phyloP scores from a whole-genome alignment of 768 basidiomycete genomes.

The Russula olivacea region DNA sequence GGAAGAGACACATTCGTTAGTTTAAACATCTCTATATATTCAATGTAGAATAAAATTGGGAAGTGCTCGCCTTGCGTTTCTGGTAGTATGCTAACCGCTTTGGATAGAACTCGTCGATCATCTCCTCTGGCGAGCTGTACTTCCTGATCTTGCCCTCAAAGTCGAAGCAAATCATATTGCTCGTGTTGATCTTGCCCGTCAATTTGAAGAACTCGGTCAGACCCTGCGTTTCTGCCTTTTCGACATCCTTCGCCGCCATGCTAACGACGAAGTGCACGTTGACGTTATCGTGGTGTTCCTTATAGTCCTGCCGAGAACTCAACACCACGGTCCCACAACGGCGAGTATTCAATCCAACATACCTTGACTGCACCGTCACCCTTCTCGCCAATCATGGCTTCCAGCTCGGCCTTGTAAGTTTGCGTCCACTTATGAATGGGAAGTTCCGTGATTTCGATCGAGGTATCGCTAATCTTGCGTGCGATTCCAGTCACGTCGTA shows the following conservation, averaged over 20 bases:
- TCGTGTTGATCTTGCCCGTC: slow-evolving; percentile 73
- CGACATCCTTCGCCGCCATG: slow-evolving; percentile 73
- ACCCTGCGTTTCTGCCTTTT: slow-evolving; percentile 86
- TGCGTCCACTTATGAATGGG: slow-evolving; percentile 96
- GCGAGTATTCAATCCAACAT: neutral
- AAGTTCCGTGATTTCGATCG: slow-evolving; percentile 90
- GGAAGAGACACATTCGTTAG: neutral
- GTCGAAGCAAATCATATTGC: slow-evolving; percentile 99
- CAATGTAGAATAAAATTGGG: neutral
- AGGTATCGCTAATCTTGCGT: slow-evolving; percentile 76
- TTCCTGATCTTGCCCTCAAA: slow-evolving; percentile 93
- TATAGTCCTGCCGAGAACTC: slow-evolving; percentile 70
- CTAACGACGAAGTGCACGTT: slow-evolving; percentile 85
- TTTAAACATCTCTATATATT: neutral
- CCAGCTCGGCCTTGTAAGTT: slow-evolving; percentile 86
- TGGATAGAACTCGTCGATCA: slow-evolving; percentile 90
- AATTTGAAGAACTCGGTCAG: slow-evolving; percentile 90
- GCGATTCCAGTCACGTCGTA: slow-evolving; percentile 74
- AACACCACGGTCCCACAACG: neutral
- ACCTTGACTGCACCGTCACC: slow-evolving; percentile 79
- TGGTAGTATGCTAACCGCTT: slow-evolving; percentile 86
- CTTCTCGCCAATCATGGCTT: slow-evolving; percentile 84
- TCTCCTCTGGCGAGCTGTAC: slow-evolving; percentile 84
- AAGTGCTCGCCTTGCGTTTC: slow-evolving; percentile 79
- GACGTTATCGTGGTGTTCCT: slow-evolving; percentile 91